phyloP scores from a whole-genome alignment of 1,284 basidiomycete genomes.

The Apiotrichum porosum region DNA sequence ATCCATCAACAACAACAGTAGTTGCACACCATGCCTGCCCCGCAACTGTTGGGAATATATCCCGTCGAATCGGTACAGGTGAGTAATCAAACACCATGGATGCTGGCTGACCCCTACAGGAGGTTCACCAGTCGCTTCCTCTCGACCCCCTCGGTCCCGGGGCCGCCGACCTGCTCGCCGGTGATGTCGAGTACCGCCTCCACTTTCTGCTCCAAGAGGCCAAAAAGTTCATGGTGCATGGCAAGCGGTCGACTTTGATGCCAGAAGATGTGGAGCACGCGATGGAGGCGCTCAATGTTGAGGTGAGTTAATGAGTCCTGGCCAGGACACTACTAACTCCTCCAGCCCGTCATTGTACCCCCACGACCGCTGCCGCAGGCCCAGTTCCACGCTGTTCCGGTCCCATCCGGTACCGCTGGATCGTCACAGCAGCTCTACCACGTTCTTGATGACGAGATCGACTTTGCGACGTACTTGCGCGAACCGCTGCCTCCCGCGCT shows the following conservation, averaged over 20 bases:
- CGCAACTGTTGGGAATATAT: conserved; percentile 41
- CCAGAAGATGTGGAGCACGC: conserved; percentile 91
- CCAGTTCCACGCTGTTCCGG: conserved; percentile 56
- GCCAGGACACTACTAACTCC: neutral
- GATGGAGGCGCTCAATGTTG: conserved; percentile 87
- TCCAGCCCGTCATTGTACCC: conserved; percentile 43
- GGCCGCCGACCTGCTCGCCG: conserved; percentile 79
- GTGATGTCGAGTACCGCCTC: conserved; percentile 94
- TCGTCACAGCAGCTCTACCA: conserved; percentile 70
- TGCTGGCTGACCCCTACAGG: conserved; percentile 53
- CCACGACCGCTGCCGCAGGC: conserved; percentile 53
- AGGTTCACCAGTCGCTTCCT: conserved; percentile 84
- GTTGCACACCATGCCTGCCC: conserved; percentile 33
- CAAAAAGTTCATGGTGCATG: conserved; percentile 92
- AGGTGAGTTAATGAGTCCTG: conserved; percentile 50
- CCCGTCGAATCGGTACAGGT: conserved; percentile 40
- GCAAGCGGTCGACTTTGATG: conserved; percentile 76
- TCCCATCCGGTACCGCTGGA: conserved; percentile 38
- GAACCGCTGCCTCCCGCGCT: conserved; percentile 37
- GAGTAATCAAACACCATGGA: conserved; percentile 1
- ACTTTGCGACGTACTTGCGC: conserved; percentile 82
- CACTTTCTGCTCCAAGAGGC: conserved; percentile 77
- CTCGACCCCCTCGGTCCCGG: conserved; percentile 73
- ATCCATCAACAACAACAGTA: neutral
- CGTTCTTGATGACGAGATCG: conserved; percentile 93